Evolutionary conservation across 176 grass and related monocot species (phyloP).

Genomic region (Bolboschoenus planiculmis): DNA sequence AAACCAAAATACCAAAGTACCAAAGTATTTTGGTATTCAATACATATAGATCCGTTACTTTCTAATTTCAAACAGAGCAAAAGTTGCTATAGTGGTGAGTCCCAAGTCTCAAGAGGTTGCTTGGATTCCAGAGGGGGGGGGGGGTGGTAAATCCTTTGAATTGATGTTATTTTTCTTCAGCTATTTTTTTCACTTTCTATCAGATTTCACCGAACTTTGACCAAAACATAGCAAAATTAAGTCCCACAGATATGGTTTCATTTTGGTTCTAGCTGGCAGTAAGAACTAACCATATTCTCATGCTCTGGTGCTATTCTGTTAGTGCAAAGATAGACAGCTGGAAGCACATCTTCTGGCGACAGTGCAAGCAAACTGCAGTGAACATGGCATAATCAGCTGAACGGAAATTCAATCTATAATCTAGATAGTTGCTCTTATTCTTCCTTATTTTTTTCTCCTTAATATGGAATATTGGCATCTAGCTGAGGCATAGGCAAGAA

Average conservation of each 20-base stretch:
- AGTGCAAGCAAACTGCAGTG: constrained; percentile 80
- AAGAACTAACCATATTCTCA: constrained; percentile 81
- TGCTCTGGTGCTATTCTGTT: constrained; percentile 86
- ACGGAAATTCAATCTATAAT: constrained; percentile 25
- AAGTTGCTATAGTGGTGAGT: neutral
- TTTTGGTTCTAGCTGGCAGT: neutral
- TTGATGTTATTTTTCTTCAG: neutral
- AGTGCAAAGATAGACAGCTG: constrained; percentile 90
- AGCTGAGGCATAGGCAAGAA: neutral
- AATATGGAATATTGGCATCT: neutral
- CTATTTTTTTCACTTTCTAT: neutral
- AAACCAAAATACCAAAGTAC: neutral
- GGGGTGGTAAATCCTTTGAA: neutral
- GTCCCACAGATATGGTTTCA: neutral
- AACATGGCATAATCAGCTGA: constrained; percentile 26
- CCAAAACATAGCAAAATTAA: neutral
- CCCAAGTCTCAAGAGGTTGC: neutral
- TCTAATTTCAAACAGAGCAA: neutral
- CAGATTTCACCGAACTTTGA: neutral
- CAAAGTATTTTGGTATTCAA: neutral
- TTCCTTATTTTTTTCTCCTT: neutral
- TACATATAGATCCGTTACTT: neutral
- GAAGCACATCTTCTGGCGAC: constrained; percentile 85
- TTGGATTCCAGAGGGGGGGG: neutral
- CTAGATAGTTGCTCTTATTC: neutral